Evolutionary conservation across 208 protist species (phyloP), one percentile per base, ranked within the genome.

Genomic region (Trypanosoma melophagium): DNA sequence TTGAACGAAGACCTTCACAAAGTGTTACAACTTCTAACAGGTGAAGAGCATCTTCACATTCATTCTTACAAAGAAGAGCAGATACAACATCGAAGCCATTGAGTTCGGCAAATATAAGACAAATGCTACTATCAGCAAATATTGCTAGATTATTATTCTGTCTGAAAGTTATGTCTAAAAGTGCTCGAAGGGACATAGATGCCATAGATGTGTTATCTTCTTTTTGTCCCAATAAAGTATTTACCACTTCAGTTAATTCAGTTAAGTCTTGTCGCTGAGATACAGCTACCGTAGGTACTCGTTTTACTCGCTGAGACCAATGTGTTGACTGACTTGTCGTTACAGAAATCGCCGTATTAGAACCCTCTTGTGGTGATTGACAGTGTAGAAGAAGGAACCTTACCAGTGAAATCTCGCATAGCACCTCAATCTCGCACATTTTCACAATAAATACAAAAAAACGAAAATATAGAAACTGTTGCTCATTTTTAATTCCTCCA

Each of bases 91-190:
- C 70, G 28, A 89, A 57, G 3, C 80, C 83, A 24, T 66, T 75
- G 0, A 51, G 40, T 1, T 65, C 51, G 3, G 54, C 77, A 47
- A 89, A 82, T 16, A 63, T 21, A 44, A 83, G 66, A 14, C 70
- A 71, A 50, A 79, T 57, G n/a, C 62, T 80, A 12, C 42, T 44
- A 4, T 58, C 66, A 13, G 28, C 35, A 2, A 45, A 65, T 13
- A 59, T 44, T 13, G 40, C 21, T 14, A 50, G 7, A 13, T 52
- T 42, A 7, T 54, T 35, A 31, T 86, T 84, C 69, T 80, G 55
- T 31, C 59, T 51, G 50, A 89, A 83, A 56, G 80, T 50, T 40
- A 89, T 69, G 3, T 67, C 55, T 3, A 82, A 60, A 28, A 86
- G 55, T 19, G 66, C 52, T 16, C 49, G 54, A 42, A 85, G 55